A percentile compares a stretch with the other conserved stretches of the same genome.
Conservation (phyloP, 148 eudicot genomes). For the Silene latifolia region DNA sequence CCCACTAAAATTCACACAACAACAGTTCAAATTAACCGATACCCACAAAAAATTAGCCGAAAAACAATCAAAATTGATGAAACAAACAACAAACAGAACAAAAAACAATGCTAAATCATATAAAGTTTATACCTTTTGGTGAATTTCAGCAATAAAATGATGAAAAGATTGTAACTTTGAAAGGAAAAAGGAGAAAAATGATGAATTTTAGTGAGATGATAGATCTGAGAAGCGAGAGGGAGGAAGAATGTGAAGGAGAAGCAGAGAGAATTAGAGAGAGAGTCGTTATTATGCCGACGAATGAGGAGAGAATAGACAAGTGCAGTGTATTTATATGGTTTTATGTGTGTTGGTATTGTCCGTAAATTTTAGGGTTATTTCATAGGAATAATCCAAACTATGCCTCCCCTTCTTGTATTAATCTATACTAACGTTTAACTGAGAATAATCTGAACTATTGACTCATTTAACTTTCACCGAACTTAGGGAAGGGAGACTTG, state of each 20-base stretch:
- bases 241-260: neutral
- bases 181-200: neutral
- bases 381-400: too few relatives aligned
- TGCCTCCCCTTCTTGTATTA: too few relatives aligned
- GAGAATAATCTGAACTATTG: too few relatives aligned
- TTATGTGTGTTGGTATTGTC: neutral
- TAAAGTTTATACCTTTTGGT: conserved; percentile 18
- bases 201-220: neutral
- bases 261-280: conserved; percentile 6
- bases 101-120: neutral
- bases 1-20: conserved; percentile 15
- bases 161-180: conserved; percentile 9
- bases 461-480: too few relatives aligned
- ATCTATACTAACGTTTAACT: too few relatives aligned
- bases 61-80: conserved; percentile 1
- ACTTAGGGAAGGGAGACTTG: too few relatives aligned
- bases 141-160: neutral
- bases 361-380: too few relatives aligned
- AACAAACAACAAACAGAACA: neutral
- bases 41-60: conserved; percentile 14
- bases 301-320: conserved; percentile 22
- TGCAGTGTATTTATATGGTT: conserved; percentile 22
- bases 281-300: conserved; percentile 24
- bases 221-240: conserved; percentile 18
- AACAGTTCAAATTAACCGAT: conserved; percentile 4